Conservation (phyloP, 2,329 filamentous ascomycete species). For the Sarocladium kiliense region DNA sequence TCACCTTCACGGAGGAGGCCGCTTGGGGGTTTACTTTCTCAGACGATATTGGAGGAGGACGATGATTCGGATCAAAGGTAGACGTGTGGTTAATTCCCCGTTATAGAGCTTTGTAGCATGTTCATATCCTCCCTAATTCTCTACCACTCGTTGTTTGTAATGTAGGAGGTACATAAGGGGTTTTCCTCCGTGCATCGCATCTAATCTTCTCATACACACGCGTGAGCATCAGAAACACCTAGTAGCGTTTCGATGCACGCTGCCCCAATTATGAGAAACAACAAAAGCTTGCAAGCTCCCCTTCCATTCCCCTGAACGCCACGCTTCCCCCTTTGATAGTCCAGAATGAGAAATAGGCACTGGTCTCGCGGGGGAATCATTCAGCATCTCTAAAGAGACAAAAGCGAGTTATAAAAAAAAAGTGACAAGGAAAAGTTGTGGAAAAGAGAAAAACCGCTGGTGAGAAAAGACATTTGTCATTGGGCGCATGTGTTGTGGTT, state of each 20-base stretch:
- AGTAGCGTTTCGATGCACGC: background rate
- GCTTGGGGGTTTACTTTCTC: constrained; percentile 49
- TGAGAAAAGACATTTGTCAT: background rate
- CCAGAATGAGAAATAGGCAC: background rate
- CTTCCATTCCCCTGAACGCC: background rate
- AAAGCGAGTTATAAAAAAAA: background rate
- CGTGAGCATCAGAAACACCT: background rate
- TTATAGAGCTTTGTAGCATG: background rate
- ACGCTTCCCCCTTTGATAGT: no score
- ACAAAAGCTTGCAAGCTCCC: background rate
- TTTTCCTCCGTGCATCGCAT: no score
- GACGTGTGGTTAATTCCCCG: constrained; percentile 5
- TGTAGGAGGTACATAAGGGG: no score
- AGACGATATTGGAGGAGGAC: constrained; percentile 69
- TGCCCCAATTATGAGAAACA: background rate
- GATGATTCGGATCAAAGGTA: constrained; percentile 44
- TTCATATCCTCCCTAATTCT: background rate
- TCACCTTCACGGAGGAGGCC: constrained; percentile 33
- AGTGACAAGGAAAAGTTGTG: background rate
- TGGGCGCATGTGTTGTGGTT: background rate
- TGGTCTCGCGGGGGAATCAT: background rate
- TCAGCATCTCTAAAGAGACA: background rate
- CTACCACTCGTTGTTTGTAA: background rate
- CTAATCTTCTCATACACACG: background rate
- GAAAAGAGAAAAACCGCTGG: background rate